Evolutionary conservation across 116 monocot genomes (phyloP), one percentile per base, ranked within the genome.

Genomic region (Iris pallida): DNA sequence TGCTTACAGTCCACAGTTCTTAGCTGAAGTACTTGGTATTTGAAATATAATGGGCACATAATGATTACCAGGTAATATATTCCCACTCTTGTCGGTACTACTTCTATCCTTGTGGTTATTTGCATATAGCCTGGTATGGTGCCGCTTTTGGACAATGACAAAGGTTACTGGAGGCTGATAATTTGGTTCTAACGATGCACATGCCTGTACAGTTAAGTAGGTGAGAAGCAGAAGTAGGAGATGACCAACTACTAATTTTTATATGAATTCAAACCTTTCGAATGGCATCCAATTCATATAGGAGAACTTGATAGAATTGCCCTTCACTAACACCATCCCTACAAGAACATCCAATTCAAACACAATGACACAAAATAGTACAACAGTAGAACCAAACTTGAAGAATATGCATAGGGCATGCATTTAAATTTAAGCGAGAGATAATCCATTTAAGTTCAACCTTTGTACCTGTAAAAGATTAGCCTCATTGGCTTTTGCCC

Each of bases 141-240:
- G 90, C 0, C 90, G 83, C 75, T 90, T 90, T 57, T 90, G 90
- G 44, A 90, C 90, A 17, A 90, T 73, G 2, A 90, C 74, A 48
- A 90, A 90, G 42, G 90, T 90, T 40, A 90, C 86, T 8, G 81
- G 87, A 16, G 90, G 90, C 57, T 91, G 85, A 57, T 91, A 91
- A 69, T 88, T 83, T 47, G 63, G 49, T 40, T 72, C 61, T 40
- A 81, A 60, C 2, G 71, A 62, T 8, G 71, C 71, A 63, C 91
- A 91, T 7, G 91, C 91, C 91, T 91, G 18, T 15, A 77, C 8
- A n/a, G n/a, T 10, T n/a, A 53, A 12, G 41, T 41, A 45, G 8
- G 30, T 19, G 17, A 53, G 12, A 18, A 43, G 12, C 20, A 40
- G 46, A 8, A 65, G 11, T 9, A 53, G 44, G 42, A 47, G 12